Evolutionary conservation across 2,329 filamentous ascomycete species (phyloP).

Genomic region (Ampelomyces quisqualis): DNA sequence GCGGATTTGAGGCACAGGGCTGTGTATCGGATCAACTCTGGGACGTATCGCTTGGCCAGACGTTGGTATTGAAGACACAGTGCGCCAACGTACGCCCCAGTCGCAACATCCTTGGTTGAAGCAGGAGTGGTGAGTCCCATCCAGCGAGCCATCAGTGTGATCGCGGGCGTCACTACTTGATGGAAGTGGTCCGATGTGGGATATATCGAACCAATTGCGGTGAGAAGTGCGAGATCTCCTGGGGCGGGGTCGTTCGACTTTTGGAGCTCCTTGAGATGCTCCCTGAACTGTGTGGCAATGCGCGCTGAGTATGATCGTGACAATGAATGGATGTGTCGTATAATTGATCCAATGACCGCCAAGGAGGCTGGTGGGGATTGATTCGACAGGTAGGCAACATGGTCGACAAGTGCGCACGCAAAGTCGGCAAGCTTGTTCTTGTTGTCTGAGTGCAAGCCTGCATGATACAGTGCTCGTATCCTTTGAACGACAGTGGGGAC

Average conservation of each 20-base stretch:
- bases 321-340: slow-evolving; percentile 89
- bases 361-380: slow-evolving; percentile 60
- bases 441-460: slow-evolving; percentile 80
- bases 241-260: slow-evolving; percentile 55
- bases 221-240: slow-evolving; percentile 82
- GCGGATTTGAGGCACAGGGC: slow-evolving; percentile 65
- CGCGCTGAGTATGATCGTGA: slow-evolving; percentile 80
- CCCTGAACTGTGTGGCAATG: slow-evolving; percentile 74
- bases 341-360: slow-evolving; percentile 70
- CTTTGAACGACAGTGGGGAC: slow-evolving; percentile 80
- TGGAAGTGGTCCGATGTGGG: slow-evolving; percentile 98
- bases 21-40: slow-evolving; percentile 81
- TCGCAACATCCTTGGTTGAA: slow-evolving; percentile 65
- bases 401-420: slow-evolving; percentile 64
- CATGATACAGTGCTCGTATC: slow-evolving; percentile 88
- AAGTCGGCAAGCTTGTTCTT: slow-evolving; percentile 78
- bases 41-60: slow-evolving; percentile 82
- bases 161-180: slow-evolving; percentile 86
- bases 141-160: slow-evolving; percentile 80
- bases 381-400: slow-evolving; percentile 60
- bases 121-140: slow-evolving; percentile 74
- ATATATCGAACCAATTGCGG: slow-evolving; percentile 80
- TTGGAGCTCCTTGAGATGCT: slow-evolving; percentile 63
- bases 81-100: slow-evolving; percentile 76
- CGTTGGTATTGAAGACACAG: slow-evolving; percentile 80